These are phyloP conservation scores for Fusarium clavum DNA, from an alignment of 2,329 filamentous ascomycete species.

Conservation along the genomic window DNA sequence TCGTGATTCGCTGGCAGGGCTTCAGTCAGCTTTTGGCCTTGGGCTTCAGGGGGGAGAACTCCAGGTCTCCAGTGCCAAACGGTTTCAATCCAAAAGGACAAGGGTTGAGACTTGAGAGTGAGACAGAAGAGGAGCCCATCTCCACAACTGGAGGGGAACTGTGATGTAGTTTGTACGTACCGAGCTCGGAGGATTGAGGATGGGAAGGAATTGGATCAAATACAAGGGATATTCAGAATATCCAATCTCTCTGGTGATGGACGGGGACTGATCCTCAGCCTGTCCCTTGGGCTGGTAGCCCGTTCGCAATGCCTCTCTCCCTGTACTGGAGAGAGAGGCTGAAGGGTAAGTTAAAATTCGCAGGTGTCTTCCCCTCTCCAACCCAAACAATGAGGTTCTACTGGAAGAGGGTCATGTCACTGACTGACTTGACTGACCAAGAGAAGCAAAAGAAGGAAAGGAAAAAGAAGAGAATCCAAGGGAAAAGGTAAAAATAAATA, in stretches of 20 bases:
- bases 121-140: constrained; percentile 16
- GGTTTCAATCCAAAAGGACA: constrained; percentile 14
- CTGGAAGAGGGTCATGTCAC: constrained; percentile 31
- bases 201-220: constrained; percentile 17
- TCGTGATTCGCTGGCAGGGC: constrained; percentile 36
- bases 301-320: constrained; percentile 34
- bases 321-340: constrained; percentile 26
- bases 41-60: constrained; percentile 5
- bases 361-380: constrained; percentile 36
- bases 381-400: constrained; percentile 31
- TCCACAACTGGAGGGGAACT: constrained; percentile 22
- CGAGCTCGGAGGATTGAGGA: not conserved
- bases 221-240: not conserved
- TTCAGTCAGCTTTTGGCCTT: constrained; percentile 28
- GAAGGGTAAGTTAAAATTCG: constrained; percentile 1
- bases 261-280: constrained; percentile 26
- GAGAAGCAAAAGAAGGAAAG: constrained; percentile 27
- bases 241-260: not conserved
- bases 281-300: constrained; percentile 27
- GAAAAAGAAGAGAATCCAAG: constrained; percentile 6
- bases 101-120: constrained; percentile 8
- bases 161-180: constrained; percentile 24
- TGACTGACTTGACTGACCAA: constrained; percentile 33
- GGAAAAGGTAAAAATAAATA: constrained; percentile 29
- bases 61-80: constrained; percentile 5